Conservation (phyloP, 2,329 filamentous ascomycete genomes). For the Cytospora paraplurivora region DNA sequence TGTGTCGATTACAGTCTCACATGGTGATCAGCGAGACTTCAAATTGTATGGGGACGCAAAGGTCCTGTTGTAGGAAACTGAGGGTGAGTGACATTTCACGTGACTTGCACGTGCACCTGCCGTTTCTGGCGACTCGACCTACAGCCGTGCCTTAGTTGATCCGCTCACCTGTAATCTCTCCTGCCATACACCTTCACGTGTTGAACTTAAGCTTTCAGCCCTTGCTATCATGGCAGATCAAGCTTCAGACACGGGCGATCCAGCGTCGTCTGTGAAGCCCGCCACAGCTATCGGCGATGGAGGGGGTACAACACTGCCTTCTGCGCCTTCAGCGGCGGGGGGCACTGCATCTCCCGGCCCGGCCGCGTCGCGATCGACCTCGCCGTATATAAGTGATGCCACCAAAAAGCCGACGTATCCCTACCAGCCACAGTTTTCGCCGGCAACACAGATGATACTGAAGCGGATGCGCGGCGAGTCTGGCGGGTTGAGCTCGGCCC, state of each 20-base stretch:
- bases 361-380: slow-evolving; percentile 1
- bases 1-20: neutral
- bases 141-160: neutral
- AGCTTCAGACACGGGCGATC: neutral
- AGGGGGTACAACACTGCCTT: neutral
- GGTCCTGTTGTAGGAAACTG: neutral
- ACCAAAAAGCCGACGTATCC: slow-evolving; percentile 59
- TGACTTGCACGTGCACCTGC: slow-evolving; percentile 26
- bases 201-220: neutral
- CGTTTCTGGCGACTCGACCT: neutral
- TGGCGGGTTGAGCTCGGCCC: slow-evolving; percentile 33
- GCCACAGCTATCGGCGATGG: neutral
- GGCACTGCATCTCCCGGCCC: slow-evolving; percentile 6
- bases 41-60: neutral
- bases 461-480: slow-evolving; percentile 33
- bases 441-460: slow-evolving; percentile 31
- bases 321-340: slow-evolving; percentile 8
- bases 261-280: neutral
- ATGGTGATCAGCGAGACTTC: neutral
- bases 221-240: slow-evolving; percentile 9
- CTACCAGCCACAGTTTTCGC: slow-evolving; percentile 28
- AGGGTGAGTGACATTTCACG: slow-evolving; percentile 5
- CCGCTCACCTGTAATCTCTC: neutral
- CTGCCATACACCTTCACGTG: neutral
- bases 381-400: slow-evolving; percentile 1